These are phyloP conservation scores for Talinum fruticosum DNA, from an alignment of 148 eudicot species.

Conservation along the genomic window DNA sequence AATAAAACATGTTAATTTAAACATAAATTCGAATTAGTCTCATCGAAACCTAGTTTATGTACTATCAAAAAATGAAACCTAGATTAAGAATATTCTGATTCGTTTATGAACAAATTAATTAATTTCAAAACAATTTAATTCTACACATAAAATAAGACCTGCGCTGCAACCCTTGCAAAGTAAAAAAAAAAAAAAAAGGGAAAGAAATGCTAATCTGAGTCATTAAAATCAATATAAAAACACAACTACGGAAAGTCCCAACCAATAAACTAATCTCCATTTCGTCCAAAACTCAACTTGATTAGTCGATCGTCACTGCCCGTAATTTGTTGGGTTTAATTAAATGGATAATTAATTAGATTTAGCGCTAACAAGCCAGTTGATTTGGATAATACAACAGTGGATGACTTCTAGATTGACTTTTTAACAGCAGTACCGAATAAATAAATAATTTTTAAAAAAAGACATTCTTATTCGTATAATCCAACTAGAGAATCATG, in stretches of 20 bases:
- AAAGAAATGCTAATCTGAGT: constrained; percentile 24
- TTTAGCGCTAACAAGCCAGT: not conserved
- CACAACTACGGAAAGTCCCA: not conserved
- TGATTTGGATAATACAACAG: not conserved
- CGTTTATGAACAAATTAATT: too few relatives aligned
- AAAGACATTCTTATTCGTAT: not conserved
- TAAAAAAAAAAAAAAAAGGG: too few relatives aligned
- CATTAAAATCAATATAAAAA: constrained; percentile 8
- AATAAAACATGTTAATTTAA: too few relatives aligned
- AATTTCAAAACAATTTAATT: too few relatives aligned
- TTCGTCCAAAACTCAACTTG: not conserved
- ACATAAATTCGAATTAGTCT: too few relatives aligned
- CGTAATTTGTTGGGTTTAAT: not conserved
- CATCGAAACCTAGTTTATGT: too few relatives aligned
- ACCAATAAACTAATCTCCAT: not conserved
- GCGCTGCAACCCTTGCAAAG: too few relatives aligned
- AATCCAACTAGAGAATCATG: not conserved
- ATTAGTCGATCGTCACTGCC: not conserved
- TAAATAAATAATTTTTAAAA: not conserved
- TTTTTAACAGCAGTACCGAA: not conserved
- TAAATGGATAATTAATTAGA: not conserved
- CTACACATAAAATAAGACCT: too few relatives aligned
- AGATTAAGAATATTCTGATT: too few relatives aligned
- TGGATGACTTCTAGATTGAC: not conserved
- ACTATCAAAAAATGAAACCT: too few relatives aligned